These are phyloP conservation scores for Penicillium angulare DNA, from an alignment of 495 filamentous ascomycete species.

Conservation along the genomic window DNA sequence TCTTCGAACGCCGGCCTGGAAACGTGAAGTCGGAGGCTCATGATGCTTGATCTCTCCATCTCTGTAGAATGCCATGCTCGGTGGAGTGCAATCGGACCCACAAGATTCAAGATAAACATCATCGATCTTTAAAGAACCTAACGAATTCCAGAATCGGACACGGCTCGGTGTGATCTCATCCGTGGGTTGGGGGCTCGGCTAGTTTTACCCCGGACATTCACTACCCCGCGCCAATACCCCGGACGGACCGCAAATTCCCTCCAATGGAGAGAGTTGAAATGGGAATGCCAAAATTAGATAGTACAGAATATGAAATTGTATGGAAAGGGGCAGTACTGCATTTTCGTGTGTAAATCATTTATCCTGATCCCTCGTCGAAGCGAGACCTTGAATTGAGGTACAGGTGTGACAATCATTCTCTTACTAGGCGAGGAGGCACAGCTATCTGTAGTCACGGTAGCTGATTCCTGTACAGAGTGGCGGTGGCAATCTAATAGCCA, in stretches of 20 bases:
- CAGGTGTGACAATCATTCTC: neutral
- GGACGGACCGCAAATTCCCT: constrained; percentile 15
- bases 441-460: neutral
- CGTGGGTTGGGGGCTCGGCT: constrained; percentile 9
- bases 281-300: constrained; percentile 6
- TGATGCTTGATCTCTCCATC: constrained; percentile 12
- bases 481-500: neutral
- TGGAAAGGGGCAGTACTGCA: neutral
- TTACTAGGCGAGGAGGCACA: neutral
- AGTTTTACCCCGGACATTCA: constrained; percentile 17
- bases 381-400: neutral
- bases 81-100: constrained; percentile 2
- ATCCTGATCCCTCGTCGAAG: neutral
- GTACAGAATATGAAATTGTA: constrained; percentile 5
- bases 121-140: constrained; percentile 9
- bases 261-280: constrained; percentile 11
- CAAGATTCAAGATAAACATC: constrained; percentile 11
- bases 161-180: constrained; percentile 11
- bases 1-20: constrained; percentile 7
- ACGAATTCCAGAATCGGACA: constrained; percentile 8
- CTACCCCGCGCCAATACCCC: constrained; percentile 17
- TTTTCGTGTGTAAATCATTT: constrained; percentile 1
- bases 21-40: constrained; percentile 11
- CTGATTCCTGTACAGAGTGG: neutral
- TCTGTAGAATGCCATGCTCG: constrained; percentile 1